Conservation (phyloP, 2,329 filamentous ascomycete genomes). For the Plenodomus tracheiphilus region DNA sequence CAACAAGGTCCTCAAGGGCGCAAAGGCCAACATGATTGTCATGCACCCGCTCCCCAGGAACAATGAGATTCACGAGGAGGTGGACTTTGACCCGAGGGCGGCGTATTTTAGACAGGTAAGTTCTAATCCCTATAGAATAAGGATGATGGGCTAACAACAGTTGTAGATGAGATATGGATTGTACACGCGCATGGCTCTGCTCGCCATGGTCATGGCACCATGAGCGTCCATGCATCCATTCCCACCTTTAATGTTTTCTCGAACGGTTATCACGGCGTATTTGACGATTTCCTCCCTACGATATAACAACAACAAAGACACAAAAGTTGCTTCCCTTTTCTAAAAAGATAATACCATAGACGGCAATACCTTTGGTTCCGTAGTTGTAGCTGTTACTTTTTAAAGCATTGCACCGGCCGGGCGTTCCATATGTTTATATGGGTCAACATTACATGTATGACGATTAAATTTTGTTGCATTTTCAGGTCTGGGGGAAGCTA, state of each 20-base stretch:
- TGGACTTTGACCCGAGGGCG: slow-evolving; percentile 94
- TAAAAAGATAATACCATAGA: slow-evolving; percentile 11
- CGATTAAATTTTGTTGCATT: slow-evolving; percentile 6
- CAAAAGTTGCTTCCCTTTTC: slow-evolving; percentile 5
- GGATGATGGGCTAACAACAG: slow-evolving; percentile 47
- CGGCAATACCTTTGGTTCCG: background rate
- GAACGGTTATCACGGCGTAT: slow-evolving; percentile 11
- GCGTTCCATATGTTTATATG: background rate
- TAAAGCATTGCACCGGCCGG: slow-evolving; percentile 11
- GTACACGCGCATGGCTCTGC: slow-evolving; percentile 95
- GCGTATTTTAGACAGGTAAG: slow-evolving; percentile 99
- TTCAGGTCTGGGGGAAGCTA: slow-evolving; percentile 34
- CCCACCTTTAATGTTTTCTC: slow-evolving; percentile 1
- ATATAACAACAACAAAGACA: slow-evolving; percentile 10
- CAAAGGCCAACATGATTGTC: slow-evolving; percentile 91
- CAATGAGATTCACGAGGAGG: slow-evolving; percentile 89
- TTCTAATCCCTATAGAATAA: background rate
- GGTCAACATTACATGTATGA: slow-evolving; percentile 10
- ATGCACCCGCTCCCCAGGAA: slow-evolving; percentile 96
- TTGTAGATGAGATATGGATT: slow-evolving; percentile 92
- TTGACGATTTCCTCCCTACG: slow-evolving; percentile 11
- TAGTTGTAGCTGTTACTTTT: background rate
- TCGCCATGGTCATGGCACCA: slow-evolving; percentile 84
- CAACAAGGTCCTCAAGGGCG: slow-evolving; percentile 85
- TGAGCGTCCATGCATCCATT: too few relatives aligned